phyloP scores from a whole-genome alignment of 2,329 filamentous ascomycete genomes.

The Gnomoniopsis sp. region DNA sequence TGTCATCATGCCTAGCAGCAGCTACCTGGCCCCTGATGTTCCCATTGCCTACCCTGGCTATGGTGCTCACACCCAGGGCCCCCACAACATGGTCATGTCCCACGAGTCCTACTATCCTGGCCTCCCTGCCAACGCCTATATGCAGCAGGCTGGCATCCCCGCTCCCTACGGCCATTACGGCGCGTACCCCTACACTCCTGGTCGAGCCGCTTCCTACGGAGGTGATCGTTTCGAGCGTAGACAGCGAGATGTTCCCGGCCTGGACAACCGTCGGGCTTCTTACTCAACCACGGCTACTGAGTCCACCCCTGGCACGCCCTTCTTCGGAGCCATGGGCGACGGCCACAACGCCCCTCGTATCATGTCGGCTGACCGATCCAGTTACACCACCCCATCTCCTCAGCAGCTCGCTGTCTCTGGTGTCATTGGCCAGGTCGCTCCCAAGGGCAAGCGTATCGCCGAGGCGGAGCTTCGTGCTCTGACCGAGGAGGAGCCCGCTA shows the following conservation, averaged over 20 bases:
- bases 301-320: constrained; percentile 63
- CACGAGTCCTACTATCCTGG: constrained; percentile 26
- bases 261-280: constrained; percentile 64
- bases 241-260: constrained; percentile 53
- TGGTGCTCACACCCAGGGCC: constrained; percentile 16
- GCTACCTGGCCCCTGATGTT: constrained; percentile 23
- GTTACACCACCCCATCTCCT: constrained; percentile 65
- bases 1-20: constrained; percentile 17
- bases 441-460: constrained; percentile 37
- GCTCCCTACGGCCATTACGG: constrained; percentile 31
- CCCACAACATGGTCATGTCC: constrained; percentile 14
- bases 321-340: constrained; percentile 56
- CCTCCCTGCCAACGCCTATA: constrained; percentile 22
- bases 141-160: constrained; percentile 23
- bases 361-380: constrained; percentile 56
- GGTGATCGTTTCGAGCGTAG: constrained; percentile 45
- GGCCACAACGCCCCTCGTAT: constrained; percentile 59
- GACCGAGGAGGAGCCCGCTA: constrained; percentile 71
- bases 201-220: constrained; percentile 40
- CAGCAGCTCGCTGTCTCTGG: constrained; percentile 49
- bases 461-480: constrained; percentile 61
- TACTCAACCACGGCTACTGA: constrained; percentile 60
- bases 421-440: constrained; percentile 34
- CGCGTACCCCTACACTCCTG: constrained; percentile 52
- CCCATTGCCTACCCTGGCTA: constrained; percentile 23